These are phyloP conservation scores for Solanum pinnatisectum DNA, from an alignment of 257 asterid genomes.

Conservation along the genomic window DNA sequence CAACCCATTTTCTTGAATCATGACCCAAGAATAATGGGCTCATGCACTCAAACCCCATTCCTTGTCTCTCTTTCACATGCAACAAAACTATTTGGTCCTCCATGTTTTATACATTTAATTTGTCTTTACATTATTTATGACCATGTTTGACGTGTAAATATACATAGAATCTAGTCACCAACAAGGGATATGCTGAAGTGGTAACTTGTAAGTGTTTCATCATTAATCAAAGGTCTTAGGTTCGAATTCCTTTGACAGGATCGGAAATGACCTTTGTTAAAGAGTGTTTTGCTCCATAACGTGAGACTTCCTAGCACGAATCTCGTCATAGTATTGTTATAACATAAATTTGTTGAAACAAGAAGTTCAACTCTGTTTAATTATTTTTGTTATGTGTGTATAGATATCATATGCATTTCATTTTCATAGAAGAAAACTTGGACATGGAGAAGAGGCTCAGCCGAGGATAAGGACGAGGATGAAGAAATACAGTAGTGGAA, in stretches of 20 bases:
- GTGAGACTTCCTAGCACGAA: not conserved
- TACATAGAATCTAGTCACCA: not conserved
- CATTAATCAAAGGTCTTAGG: fast-evolving
- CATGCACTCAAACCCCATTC: not conserved
- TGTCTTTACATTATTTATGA: not conserved
- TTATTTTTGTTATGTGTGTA: not conserved
- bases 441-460: not conserved
- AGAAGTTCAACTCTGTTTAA: not conserved
- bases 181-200: not conserved
- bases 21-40: slow-evolving; percentile 6
- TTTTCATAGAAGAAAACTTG: not conserved
- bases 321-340: not conserved
- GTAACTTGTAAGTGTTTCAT: no score
- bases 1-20: slow-evolving; percentile 8
- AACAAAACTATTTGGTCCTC: not conserved
- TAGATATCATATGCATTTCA: not conserved
- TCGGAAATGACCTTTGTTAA: not conserved
- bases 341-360: not conserved
- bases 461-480: not conserved
- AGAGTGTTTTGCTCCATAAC: no score
- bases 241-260: no score
- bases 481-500: not conserved
- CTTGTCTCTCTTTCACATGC: not conserved
- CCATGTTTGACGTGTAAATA: not conserved
- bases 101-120: not conserved